Evolutionary conservation across 768 basidiomycete species (phyloP).

Genomic region (Hortiboletus flavorubellus): DNA sequence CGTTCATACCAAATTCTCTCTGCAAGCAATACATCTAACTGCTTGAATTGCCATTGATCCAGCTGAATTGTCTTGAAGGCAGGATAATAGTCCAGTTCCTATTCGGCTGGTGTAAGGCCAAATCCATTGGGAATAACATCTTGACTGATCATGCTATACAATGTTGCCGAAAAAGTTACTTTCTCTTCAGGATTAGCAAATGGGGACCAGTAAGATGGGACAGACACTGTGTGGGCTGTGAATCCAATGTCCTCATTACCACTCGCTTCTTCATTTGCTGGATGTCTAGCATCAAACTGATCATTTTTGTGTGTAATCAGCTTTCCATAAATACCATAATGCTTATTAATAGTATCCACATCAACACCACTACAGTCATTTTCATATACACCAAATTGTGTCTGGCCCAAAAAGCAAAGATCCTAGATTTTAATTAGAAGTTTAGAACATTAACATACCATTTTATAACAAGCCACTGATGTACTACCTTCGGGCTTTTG

Average conservation of each 20-base stretch:
- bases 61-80: constrained; percentile 5
- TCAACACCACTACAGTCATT: not conserved
- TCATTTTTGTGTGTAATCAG: not conserved
- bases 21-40: constrained; percentile 3
- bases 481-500: constrained; percentile 4
- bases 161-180: not conserved
- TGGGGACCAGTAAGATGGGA: constrained; percentile 6
- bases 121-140: constrained; percentile 8
- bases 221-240: not conserved
- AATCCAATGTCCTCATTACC: not conserved
- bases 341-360: not conserved
- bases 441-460: too few relatives aligned
- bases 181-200: constrained; percentile 6
- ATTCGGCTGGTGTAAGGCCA: constrained; percentile 14
- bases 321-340: not conserved
- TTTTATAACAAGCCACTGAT: too few relatives aligned
- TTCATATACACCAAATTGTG: constrained; percentile 2
- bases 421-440: not conserved
- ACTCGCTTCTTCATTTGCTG: not conserved
- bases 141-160: not conserved
- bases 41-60: not conserved
- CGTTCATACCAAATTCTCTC: constrained; percentile 7
- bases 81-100: constrained; percentile 12
- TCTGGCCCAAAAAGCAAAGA: constrained; percentile 14
- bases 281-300: not conserved